Evolutionary conservation across 2,329 filamentous ascomycete species (phyloP), one percentile per base, ranked within the genome.

Genomic region (Penicillium sp.): DNA sequence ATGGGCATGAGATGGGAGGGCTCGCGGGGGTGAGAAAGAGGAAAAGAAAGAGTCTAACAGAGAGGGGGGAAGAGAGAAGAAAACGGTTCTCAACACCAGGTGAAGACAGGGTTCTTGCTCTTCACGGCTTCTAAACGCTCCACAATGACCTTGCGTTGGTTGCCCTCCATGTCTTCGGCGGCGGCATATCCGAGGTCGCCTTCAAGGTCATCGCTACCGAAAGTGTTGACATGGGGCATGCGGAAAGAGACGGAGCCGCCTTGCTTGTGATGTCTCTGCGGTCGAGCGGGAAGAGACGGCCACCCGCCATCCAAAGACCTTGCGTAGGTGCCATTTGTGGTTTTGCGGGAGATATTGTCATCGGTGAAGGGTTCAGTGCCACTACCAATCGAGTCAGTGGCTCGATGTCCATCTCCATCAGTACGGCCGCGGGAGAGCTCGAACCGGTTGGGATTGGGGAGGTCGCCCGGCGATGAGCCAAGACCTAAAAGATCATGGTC

Each of bases 41-140:
- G 39, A 39, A 54, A 46, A 45, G 7, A 39, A 46, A 18, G 12
- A 17, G 26, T 12, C 46, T 26, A 23, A 33, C 42, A 39, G 13
- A 39, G 21, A 13, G 36, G 9, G 18, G 13, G 17, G 33, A 21
- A 18, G 29, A 24, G 27, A 17, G 33, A 39, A 37, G 30, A 29
- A 24, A 41, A 34, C 34, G 23, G 37, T 41, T 53, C 51, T 77
- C 77, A 97, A 78, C 94, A 99, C 90, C 94, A 99, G 37, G 90
- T 96, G 74, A 99, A 99, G 26, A 99, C 91, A 2, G 94, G 94
- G 68, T 96, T 95, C 70, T 88, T 89, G 68, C 87, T 90, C 80
- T 97, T 97, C 56, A 99, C 94, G 54, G 93, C 89, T 78, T 99
- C 94, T 52, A 99, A 76, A 57, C 94, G 82, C 79, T 99, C 94